Percentiles rank a stretch among this genome's conserved stretches.
Conservation (phyloP, 352 stramenopile genomes). For the Phytophthora colocasiae region DNA sequence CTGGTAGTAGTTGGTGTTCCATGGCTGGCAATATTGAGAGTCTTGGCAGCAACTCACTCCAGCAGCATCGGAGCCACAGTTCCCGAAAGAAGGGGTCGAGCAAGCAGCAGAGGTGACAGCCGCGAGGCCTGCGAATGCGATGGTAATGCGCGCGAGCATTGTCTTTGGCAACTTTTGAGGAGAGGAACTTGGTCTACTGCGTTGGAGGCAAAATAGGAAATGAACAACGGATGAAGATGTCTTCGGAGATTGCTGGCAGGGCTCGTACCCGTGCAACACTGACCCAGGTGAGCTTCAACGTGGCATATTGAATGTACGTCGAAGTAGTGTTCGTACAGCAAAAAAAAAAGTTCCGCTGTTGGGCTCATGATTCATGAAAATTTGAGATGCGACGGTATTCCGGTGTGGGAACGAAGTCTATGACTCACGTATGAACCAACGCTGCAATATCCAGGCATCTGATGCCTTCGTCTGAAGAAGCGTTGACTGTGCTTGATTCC, state of each 20-base stretch:
- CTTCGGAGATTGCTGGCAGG: not conserved
- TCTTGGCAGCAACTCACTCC: constrained; percentile 26
- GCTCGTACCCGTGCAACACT: too few relatives aligned
- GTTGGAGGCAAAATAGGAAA: constrained; percentile 20
- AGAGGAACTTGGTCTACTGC: constrained; percentile 16
- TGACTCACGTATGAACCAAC: not conserved
- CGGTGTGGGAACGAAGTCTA: not conserved
- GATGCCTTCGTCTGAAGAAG: not conserved
- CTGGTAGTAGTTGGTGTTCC: constrained; percentile 39
- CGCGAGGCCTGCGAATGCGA: constrained; percentile 15
- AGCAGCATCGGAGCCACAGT: constrained; percentile 21
- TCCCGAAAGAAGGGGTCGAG: constrained; percentile 13
- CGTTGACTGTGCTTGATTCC: not conserved
- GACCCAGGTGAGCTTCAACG: constrained; percentile 7
- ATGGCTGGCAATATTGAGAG: constrained; percentile 37
- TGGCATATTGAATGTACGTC: constrained; percentile 3
- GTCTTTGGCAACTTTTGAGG: constrained; percentile 14
- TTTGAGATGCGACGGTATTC: constrained; percentile 9
- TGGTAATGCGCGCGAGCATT: constrained; percentile 31
- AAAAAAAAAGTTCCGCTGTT: constrained; percentile 27
- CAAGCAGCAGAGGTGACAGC: constrained; percentile 9
- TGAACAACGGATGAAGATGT: constrained; percentile 7
- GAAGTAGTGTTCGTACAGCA: too few relatives aligned
- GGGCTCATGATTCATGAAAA: not conserved
- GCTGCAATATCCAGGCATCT: not conserved